Conservation (phyloP, 2,329 filamentous ascomycete genomes). For the Aspergillus spinulosporus region DNA sequence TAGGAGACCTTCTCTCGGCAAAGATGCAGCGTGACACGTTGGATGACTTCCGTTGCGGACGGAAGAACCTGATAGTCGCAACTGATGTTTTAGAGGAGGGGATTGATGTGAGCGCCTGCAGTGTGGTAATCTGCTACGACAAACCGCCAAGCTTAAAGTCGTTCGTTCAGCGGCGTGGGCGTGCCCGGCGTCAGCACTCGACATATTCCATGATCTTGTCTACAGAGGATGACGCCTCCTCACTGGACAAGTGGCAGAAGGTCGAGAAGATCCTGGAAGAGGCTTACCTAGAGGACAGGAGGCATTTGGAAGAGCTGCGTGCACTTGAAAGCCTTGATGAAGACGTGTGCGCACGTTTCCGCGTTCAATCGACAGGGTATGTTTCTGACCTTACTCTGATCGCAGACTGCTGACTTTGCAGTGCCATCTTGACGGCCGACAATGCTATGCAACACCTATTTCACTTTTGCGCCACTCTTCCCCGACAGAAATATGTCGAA, state of each 20-base stretch:
- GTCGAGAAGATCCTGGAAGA: slow-evolving; percentile 73
- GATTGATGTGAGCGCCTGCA: slow-evolving; percentile 63
- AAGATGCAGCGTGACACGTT: slow-evolving; percentile 54
- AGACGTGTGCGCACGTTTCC: slow-evolving; percentile 39
- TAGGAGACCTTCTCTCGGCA: slow-evolving; percentile 52
- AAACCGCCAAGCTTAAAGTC: slow-evolving; percentile 62
- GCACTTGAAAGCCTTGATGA: slow-evolving; percentile 53
- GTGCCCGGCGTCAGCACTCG: slow-evolving; percentile 60
- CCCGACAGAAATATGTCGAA: slow-evolving; percentile 60
- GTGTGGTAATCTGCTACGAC: slow-evolving; percentile 66
- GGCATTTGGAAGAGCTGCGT: slow-evolving; percentile 50
- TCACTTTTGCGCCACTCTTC: slow-evolving; percentile 73
- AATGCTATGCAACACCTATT: slow-evolving; percentile 74
- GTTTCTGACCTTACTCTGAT: neutral
- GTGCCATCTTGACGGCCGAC: slow-evolving; percentile 69
- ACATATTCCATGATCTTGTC: slow-evolving; percentile 55
- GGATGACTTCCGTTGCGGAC: slow-evolving; percentile 54
- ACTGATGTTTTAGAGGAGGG: slow-evolving; percentile 63
- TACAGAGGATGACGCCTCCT: slow-evolving; percentile 32
- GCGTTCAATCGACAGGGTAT: slow-evolving; percentile 39
- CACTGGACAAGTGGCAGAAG: slow-evolving; percentile 58
- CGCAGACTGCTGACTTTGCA: slow-evolving; percentile 23
- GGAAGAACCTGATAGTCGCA: slow-evolving; percentile 58
- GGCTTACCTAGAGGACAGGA: slow-evolving; percentile 65
- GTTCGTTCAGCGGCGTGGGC: slow-evolving; percentile 65